Percentiles rank a stretch among this genome's conserved stretches.
phyloP scores from a whole-genome alignment of 2,329 filamentous ascomycete species.

The Domatiomyces catenatus region DNA sequence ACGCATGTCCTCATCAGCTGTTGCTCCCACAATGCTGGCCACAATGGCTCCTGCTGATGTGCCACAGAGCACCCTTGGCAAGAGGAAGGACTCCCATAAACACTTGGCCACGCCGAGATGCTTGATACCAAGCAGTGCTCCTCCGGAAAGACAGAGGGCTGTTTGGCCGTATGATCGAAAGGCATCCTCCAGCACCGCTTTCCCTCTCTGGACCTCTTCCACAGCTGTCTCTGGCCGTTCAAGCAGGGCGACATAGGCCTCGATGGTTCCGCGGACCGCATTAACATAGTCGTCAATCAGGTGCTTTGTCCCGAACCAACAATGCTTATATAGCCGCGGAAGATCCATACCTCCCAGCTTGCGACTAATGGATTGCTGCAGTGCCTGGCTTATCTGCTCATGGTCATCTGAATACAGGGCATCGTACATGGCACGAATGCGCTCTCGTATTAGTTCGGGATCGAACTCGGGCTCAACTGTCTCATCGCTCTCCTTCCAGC shows the following conservation, averaged over 20 bases:
- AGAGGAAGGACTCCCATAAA: slow-evolving; percentile 55
- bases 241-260: slow-evolving; percentile 33
- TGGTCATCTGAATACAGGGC: slow-evolving; percentile 59
- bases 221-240: slow-evolving; percentile 5
- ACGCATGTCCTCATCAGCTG: slow-evolving; percentile 64
- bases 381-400: slow-evolving; percentile 59
- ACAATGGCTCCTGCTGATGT: slow-evolving; percentile 81
- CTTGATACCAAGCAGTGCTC: slow-evolving; percentile 81
- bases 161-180: slow-evolving; percentile 44
- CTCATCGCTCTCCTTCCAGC: slow-evolving; percentile 58
- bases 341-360: slow-evolving; percentile 79
- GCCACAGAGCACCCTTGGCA: slow-evolving; percentile 76
- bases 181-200: slow-evolving; percentile 12
- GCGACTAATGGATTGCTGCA: slow-evolving; percentile 65
- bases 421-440: slow-evolving; percentile 58
- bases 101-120: slow-evolving; percentile 78
- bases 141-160: slow-evolving; percentile 67
- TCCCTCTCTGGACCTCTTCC: slow-evolving; percentile 7
- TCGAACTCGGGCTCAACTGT: slow-evolving; percentile 52
- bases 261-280: slow-evolving; percentile 58
- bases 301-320: slow-evolving; percentile 70
- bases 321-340: slow-evolving; percentile 65
- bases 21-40: slow-evolving; percentile 61
- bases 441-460: slow-evolving; percentile 48
- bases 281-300: slow-evolving; percentile 71